phyloP scores from a whole-genome alignment of 352 stramenopile species.

The Globisporangium nunn region DNA sequence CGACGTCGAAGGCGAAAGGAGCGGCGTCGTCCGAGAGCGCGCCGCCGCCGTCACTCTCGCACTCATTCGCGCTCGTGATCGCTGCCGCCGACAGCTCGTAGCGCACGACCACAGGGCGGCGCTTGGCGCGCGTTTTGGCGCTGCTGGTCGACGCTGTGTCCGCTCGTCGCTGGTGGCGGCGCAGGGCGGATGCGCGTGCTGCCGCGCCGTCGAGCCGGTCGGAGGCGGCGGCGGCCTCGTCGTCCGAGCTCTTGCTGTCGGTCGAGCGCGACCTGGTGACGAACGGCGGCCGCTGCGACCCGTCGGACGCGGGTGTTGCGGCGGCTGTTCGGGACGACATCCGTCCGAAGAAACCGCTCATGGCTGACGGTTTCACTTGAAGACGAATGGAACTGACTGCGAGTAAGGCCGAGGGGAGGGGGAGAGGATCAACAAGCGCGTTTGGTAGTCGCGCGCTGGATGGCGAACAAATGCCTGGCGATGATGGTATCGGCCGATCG shows the following conservation, averaged over 20 bases:
- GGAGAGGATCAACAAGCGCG: too few relatives aligned
- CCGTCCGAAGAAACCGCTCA: constrained; percentile 10
- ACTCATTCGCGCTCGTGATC: constrained; percentile 5
- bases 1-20: constrained; percentile 14
- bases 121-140: constrained; percentile 13
- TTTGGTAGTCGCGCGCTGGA: too few relatives aligned
- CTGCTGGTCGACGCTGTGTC: constrained; percentile 4
- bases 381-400: too few relatives aligned
- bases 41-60: constrained; percentile 5
- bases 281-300: constrained; percentile 1
- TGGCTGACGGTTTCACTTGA: constrained; percentile 1
- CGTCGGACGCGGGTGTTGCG: neutral
- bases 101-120: constrained; percentile 27
- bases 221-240: neutral
- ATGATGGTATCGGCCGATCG: too few relatives aligned
- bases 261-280: constrained; percentile 6
- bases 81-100: constrained; percentile 12
- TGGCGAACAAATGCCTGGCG: too few relatives aligned
- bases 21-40: constrained; percentile 10
- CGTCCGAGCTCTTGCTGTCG: neutral
- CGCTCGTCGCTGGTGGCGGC: constrained; percentile 3
- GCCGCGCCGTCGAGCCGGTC: neutral
- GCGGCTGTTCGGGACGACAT: constrained; percentile 7
- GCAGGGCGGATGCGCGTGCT: neutral
- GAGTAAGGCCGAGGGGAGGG: too few relatives aligned